Conservation (phyloP, 1,284 basidiomycete genomes). For the Leccinum subrobustum region DNA sequence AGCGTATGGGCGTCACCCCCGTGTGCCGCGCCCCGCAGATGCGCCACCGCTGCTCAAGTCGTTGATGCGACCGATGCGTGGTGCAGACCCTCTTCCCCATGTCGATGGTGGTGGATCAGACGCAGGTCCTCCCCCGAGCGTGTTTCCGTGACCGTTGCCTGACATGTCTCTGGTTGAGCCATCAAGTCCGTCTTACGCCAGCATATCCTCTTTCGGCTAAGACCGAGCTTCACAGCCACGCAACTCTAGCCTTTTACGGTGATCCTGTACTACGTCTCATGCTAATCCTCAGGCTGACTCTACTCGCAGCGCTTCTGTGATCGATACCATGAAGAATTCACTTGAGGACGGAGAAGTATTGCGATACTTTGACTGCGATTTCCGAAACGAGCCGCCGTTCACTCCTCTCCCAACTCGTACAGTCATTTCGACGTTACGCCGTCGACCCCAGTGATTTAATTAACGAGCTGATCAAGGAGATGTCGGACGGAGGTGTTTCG, state of each 20-base stretch:
- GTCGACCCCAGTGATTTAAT: neutral
- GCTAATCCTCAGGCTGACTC: too few species aligned
- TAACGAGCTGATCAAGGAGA: neutral
- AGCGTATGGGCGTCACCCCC: conserved; percentile 7
- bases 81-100: conserved; percentile 46
- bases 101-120: conserved; percentile 43
- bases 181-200: neutral
- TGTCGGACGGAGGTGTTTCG: neutral
- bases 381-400: too few species aligned
- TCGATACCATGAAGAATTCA: too few species aligned
- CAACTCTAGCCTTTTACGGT: too few species aligned
- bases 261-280: too few species aligned
- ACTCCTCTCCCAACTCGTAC: too few species aligned
- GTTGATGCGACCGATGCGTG: conserved; percentile 39
- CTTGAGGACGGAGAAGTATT: too few species aligned
- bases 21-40: conserved; percentile 2
- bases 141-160: conserved; percentile 39
- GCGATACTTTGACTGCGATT: too few species aligned
- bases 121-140: conserved; percentile 44
- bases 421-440: too few species aligned
- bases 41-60: conserved; percentile 24
- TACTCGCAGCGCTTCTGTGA: too few species aligned
- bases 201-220: neutral
- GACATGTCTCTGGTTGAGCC: conserved; percentile 37
- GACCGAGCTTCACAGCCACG: neutral